Evolutionary conservation across 208 protist species (phyloP).

Genomic region (Tetramitus jugosus): DNA sequence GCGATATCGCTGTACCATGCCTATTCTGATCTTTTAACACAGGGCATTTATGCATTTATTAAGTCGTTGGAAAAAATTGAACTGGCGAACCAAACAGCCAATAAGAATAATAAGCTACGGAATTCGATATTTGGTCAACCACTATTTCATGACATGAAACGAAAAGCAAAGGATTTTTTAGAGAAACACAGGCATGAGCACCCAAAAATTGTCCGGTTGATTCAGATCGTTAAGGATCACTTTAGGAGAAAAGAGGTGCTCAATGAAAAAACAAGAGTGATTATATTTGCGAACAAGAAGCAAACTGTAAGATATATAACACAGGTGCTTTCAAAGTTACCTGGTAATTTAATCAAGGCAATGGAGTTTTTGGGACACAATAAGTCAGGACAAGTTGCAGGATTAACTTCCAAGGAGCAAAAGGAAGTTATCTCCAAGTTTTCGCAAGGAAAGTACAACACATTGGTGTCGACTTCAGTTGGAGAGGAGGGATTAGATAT

Average conservation of each 20-base stretch:
- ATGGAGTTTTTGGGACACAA: conserved; percentile 24
- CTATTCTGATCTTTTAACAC: too few species aligned
- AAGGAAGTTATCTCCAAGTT: conserved; percentile 32
- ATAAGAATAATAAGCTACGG: too few species aligned
- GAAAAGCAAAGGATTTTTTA: not conserved
- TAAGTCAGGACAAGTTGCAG: not conserved
- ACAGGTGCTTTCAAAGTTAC: conserved; percentile 6
- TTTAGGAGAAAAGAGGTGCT: conserved; percentile 26
- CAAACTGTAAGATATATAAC: conserved; percentile 38
- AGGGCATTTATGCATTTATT: too few species aligned
- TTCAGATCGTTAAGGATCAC: conserved; percentile 40
- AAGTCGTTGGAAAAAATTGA: too few species aligned
- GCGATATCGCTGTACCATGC: too few species aligned
- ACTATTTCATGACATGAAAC: not conserved
- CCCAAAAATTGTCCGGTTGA: conserved; percentile 44
- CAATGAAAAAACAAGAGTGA: conserved; percentile 32
- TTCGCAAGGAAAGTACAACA: conserved; percentile 46
- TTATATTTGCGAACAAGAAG: conserved; percentile 35
- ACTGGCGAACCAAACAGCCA: too few species aligned
- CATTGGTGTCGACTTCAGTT: conserved; percentile 57
- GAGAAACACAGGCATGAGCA: conserved; percentile 23
- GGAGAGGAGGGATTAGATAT: conserved; percentile 67
- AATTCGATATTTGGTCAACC: too few species aligned
- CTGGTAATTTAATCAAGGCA: conserved; percentile 11
- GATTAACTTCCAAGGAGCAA: conserved; percentile 26